Evolutionary conservation across 2,329 filamentous ascomycete species (phyloP), one percentile per base, ranked within the genome.

Genomic region (Fusarium piperis): DNA sequence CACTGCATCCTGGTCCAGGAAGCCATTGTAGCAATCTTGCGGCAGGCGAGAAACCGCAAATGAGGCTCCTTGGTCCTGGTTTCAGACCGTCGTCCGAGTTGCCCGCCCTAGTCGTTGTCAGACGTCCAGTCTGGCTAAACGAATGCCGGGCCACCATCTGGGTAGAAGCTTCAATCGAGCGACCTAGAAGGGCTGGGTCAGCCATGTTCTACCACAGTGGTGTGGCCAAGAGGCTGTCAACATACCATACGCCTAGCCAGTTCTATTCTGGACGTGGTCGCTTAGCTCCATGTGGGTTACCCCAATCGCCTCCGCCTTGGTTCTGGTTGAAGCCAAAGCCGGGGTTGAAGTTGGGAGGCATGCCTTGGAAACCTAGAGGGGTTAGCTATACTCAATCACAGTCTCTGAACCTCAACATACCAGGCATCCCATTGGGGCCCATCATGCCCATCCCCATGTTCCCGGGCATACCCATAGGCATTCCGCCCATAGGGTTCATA

Each of bases 271-370:
- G 92, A 70, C 93, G 88, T 72, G 92, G 91, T 73, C 93, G 87
- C 83, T 96, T 96, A 4, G 91, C 90, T 32, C 93, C 93, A 74
- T 95, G 93, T 7, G 93, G 93, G 77, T 95, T 95, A 85, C 93
- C 93, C 81, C 90, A 90, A 62, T 91, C 91, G 64, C 81, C 82
- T 52, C 79, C 81, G 61, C 83, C 82, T 36, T 75, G 86, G 74
- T 85, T 82, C 65, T 79, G 83, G 53, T 85, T 84, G 80, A 94
- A 95, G 83, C 77, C 78, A 12, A 94, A 94, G 64, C 86, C 89
- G 38, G 91, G 89, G 78, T 92, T 93, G 82, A 94, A 95, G 76
- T 91, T 89, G 61, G 88, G 86, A 77, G 89, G 89, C 83, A 91
- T 90, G 67, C 86, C 89, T 82, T 90, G 89, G 80, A 94, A 94